Base-by-base conservation (phyloP, 176 grass and related monocot genomes). In the Tillandsia leiboldiana region DNA sequence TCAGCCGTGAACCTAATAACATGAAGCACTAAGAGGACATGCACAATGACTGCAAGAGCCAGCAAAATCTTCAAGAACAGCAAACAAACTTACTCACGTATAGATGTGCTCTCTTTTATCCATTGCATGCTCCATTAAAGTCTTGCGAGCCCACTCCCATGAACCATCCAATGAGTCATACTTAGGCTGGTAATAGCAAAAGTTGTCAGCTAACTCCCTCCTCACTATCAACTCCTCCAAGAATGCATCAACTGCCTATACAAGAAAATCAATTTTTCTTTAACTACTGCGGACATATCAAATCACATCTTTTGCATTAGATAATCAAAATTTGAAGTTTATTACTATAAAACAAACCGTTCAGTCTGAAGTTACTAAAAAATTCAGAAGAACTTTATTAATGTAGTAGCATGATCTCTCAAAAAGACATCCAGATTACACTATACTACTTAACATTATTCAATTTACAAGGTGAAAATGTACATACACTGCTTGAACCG, bases 141-240 rank as follows among this genome's bases (percentile, higher is more conserved):
- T 92, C 67, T 85, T 96, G 53, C 79, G 84, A 77, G 92, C 92
- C 92, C 92, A 96, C 9, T 83, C 85, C 92, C 92, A 96, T 52
- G 92, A 83, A 76, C 88, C 92, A 74, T 81, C 69, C 53, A 96
- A 52, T 17, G 83, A 85, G 68, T 96, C 92, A 81, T 96, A 96
- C 10, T 85, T 74, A 78, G 83, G 83, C 50, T 96, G 86, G 77
- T 96, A 96, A 83, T 89, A 83, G 82, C 92, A 96, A 75, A 89
- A 96, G 67, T 96, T 96, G 66, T 96, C 92, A 50, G 92, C 92
- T 58, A 96, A 71, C 72, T 96, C 92, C 78, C 92, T 89, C 75
- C 92, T 89, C 51, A 96, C 75, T 66, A 96, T 73, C 59, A 96
- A 81, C 82, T 96, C 92, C 87, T 96, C 92, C 70, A 96, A 83